Conservation (phyloP, 768 basidiomycete genomes). For the Phaeotremella fagi region DNA sequence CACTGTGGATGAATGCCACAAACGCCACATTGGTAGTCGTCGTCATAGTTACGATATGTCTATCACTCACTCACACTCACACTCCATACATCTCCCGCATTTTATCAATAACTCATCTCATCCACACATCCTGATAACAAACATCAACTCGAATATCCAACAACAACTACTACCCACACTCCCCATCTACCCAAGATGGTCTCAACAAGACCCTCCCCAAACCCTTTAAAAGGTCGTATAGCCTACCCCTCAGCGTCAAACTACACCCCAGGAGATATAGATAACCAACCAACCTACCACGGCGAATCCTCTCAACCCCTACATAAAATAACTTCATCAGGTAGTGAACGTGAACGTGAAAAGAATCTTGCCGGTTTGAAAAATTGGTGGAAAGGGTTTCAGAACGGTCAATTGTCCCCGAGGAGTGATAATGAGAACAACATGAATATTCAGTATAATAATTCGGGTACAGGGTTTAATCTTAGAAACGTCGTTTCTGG, state of each 20-base stretch:
- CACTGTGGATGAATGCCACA: not conserved
- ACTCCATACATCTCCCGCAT: too few relatives aligned
- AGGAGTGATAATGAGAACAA: too few relatives aligned
- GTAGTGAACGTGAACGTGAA: slow-evolving; percentile 31
- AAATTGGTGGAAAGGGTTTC: slow-evolving; percentile 42
- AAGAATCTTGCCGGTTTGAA: slow-evolving; percentile 28
- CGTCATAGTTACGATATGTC: not conserved
- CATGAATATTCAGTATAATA: too few relatives aligned
- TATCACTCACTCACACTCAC: not conserved
- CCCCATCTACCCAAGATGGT: slow-evolving; percentile 21
- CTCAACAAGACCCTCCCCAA: slow-evolving; percentile 31
- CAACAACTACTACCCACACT: too few relatives aligned
- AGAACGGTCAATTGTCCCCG: too few relatives aligned
- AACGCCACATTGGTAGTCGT: not conserved
- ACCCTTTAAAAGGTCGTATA: slow-evolving; percentile 26
- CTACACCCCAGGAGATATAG: slow-evolving; percentile 32
- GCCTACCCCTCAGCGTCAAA: slow-evolving; percentile 36
- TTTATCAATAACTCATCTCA: too few relatives aligned
- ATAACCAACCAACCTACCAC: slow-evolving; percentile 23
- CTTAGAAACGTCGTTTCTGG: too few relatives aligned
- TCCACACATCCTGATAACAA: not conserved
- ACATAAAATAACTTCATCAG: slow-evolving; percentile 14
- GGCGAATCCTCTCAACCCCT: slow-evolving; percentile 19
- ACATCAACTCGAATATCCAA: too few relatives aligned
- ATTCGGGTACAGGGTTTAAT: too few relatives aligned